Evolutionary conservation across 768 basidiomycete genomes (phyloP).

Genomic region (Lactarius trivialis): DNA sequence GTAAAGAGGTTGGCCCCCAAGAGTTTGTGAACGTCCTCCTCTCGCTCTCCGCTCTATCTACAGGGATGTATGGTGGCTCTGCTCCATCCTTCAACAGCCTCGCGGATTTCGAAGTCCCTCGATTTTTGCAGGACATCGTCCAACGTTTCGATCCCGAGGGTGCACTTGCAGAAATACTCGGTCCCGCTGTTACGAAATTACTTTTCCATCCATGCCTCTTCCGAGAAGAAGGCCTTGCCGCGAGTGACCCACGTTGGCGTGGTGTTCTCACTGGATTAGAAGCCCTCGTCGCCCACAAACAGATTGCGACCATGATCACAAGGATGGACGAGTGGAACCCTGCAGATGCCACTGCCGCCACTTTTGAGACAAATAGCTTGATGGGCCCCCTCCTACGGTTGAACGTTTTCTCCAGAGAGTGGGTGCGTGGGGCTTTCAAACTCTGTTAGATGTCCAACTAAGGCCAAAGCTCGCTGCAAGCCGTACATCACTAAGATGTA

Average conservation of each 20-base stretch:
- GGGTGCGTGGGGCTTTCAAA: conserved; percentile 44
- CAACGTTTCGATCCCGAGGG: conserved; percentile 73
- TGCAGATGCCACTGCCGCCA: conserved; percentile 45
- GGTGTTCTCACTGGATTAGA: conserved; percentile 76
- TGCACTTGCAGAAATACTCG: conserved; percentile 75
- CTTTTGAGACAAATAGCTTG: conserved; percentile 60
- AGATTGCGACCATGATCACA: conserved; percentile 76
- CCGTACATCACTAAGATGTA: conserved; percentile 70
- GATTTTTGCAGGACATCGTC: conserved; percentile 79
- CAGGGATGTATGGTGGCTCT: conserved; percentile 52
- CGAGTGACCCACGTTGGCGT: conserved; percentile 80
- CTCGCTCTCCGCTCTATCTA: conserved; percentile 59
- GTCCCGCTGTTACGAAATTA: conserved; percentile 56
- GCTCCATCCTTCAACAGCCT: conserved; percentile 46
- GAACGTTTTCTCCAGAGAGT: conserved; percentile 83
- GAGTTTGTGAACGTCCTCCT: conserved; percentile 84
- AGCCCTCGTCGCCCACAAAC: conserved; percentile 72
- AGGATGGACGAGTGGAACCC: conserved; percentile 72
- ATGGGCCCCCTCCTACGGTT: conserved; percentile 82
- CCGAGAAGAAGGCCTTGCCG: conserved; percentile 61
- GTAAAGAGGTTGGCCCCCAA: conserved; percentile 63
- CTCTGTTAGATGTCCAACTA: not conserved
- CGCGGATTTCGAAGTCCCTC: conserved; percentile 60
- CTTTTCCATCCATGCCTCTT: conserved; percentile 60
- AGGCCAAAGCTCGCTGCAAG: conserved; percentile 35